Base-by-base conservation (phyloP, 2,329 filamentous ascomycete genomes). In the Berkeleyomyces rouxiae region DNA sequence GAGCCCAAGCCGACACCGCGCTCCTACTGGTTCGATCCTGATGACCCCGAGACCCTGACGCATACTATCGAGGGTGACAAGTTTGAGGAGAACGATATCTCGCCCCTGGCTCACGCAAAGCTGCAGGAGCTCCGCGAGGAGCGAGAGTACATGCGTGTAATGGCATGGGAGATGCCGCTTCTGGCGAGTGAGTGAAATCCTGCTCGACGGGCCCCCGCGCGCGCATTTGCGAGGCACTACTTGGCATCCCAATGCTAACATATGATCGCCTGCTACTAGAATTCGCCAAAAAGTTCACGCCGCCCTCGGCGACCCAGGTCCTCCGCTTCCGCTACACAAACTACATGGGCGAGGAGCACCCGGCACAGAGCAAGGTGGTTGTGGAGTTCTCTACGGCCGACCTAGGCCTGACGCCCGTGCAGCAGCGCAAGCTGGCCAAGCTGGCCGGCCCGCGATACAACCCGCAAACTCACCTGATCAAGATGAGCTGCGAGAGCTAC, bases 321-420 rank as follows among this genome's bases (percentile, higher is more conserved):
- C 82, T 99, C 64, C 87, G 92, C 69, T 99, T 96, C 83, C 86
- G 93, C 69, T 96, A 96, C 78, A 99, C 93, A 13, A 91, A 87
- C 44, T 97, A 97, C 76, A 86, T 99, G 81, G 92, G 92, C 69
- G 93, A 97, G 75, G 78, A 82, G 63, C 95, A 99, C 75, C 92
- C 93, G 0, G 90, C 92, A 2, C 84, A 90, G 74, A 85, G 84
- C 71, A 99, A 99, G 78, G 91, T 99, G 23, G 91, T 97, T 10
- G 84, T 97, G 62, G 88, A 96, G 72, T 95, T 97, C 74, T 83
- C 80, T 66, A 85, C 87, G 13, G 74, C 75, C 63, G 90, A 96
- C 74, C 76, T 96, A 65, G 76, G 79, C 65, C 79, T 96, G 62
- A 84, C 80, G 33, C 75, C 82, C 13, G 74, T 78, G 44, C 88